A percentile compares a stretch with the other conserved stretches of the same genome.
Evolutionary conservation across 805 yeast species (phyloP).

Genomic region (Candida bentonensis): DNA sequence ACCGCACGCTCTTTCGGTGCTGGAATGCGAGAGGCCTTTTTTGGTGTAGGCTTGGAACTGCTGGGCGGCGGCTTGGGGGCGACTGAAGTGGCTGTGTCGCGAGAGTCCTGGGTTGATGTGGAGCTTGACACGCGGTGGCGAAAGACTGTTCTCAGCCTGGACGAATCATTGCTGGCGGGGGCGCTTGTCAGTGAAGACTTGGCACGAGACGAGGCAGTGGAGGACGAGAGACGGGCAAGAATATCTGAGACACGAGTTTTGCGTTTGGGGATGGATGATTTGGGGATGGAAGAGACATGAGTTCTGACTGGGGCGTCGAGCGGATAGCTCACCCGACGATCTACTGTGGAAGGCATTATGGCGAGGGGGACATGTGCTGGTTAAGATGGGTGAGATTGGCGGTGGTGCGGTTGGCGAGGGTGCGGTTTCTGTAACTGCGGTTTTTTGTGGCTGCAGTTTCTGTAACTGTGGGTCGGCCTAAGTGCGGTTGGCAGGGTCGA

Average conservation of each 20-base stretch:
- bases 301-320: neutral
- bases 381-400: neutral
- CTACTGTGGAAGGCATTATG: neutral
- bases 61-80: neutral
- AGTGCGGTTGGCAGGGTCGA: too few species aligned
- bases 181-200: constrained; percentile 5
- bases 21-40: neutral
- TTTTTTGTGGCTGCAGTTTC: too few species aligned
- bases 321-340: constrained; percentile 1
- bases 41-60: neutral
- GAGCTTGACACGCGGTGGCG: neutral
- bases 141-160: constrained; percentile 3
- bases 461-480: too few species aligned
- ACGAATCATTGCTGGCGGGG: neutral
- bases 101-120: neutral
- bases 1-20: neutral
- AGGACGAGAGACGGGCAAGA: constrained; percentile 18
- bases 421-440: too few species aligned
- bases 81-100: neutral
- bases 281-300: constrained; percentile 2
- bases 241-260: constrained; percentile 17
- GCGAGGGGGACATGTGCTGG: neutral
- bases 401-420: too few species aligned
- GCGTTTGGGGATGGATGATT: constrained; percentile 4
- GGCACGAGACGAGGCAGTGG: constrained; percentile 17